A percentile compares a stretch with the other conserved stretches of the same genome.
Conservation (phyloP, 306 rosid species). For the Fragaria vesca region DNA sequence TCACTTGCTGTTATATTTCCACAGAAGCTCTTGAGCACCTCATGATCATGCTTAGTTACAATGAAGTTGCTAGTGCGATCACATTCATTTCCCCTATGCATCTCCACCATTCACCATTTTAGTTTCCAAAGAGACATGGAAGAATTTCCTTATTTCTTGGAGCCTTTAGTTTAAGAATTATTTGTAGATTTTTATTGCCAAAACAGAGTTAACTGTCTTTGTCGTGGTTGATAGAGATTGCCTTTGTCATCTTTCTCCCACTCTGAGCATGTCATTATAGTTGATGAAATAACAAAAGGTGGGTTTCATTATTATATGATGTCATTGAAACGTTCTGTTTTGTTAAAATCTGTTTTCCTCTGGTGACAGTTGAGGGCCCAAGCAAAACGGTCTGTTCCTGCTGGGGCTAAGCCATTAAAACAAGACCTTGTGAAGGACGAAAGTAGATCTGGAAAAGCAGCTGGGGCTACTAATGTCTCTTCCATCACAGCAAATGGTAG, state of each 20-base stretch:
- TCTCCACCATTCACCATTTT: neutral
- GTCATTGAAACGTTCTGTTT: neutral
- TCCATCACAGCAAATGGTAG: slow-evolving; percentile 59
- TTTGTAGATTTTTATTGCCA: neutral
- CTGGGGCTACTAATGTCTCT: slow-evolving; percentile 38
- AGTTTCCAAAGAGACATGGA: neutral
- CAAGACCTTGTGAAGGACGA: slow-evolving; percentile 84
- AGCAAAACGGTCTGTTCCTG: slow-evolving; percentile 59
- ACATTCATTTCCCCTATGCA: neutral
- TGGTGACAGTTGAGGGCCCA: slow-evolving; percentile 64
- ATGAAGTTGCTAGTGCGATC: neutral
- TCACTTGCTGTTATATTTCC: slow-evolving; percentile 10
- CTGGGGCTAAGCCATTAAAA: slow-evolving; percentile 60
- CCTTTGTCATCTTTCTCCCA: neutral
- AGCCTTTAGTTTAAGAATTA: neutral
- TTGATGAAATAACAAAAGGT: neutral
- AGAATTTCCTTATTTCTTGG: neutral
- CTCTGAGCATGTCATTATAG: neutral
- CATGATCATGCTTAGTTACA: neutral
- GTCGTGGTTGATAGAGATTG: neutral
- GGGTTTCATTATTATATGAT: neutral
- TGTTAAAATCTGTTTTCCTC: slow-evolving; percentile 25
- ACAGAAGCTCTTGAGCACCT: slow-evolving; percentile 5
- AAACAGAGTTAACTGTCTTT: neutral
- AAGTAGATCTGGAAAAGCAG: slow-evolving; percentile 68